Evolutionary conservation across 2,329 filamentous ascomycete genomes (phyloP), one percentile per base, ranked within the genome.

Genomic region (Aspergillus hiratsukae): DNA sequence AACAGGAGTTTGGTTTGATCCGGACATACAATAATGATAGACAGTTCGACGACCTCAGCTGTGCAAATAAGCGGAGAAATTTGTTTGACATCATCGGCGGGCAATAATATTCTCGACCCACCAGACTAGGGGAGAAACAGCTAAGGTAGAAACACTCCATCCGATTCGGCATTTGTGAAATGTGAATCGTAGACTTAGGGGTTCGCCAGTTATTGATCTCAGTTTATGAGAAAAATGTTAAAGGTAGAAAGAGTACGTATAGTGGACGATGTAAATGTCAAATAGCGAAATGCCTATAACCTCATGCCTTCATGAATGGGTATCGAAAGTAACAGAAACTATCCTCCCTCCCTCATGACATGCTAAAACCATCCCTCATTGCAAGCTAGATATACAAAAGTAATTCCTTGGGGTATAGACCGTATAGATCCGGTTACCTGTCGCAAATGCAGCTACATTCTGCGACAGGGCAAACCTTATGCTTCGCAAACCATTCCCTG

Each of bases 401-500:
- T 19, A 23, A 27, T 14, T 27, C 10, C 43, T 27, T 17, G 17
- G 21, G 10, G 14, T 53, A 41, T 17, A 48, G 4, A n/a, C 23
- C 23, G 3, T 2, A 14, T 14, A 31, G 29, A 11, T 35, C 25
- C 2, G 19, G 43, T 69, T 52, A 74, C 46, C 72, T 69, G 65
- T 74, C 72, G 56, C 73, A 76, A 56, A 75, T 70, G 61, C 73
- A 76, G 49, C 62, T 72, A 57, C 73, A 76, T 49, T 75, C 73
- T 5, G 73, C 69, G 19, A 76, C 73, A 1, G 73, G 72, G 59
- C 74, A 76, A 9, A 75, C 67, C 50, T 67, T 70, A 58, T 75
- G 73, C 28, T 64, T 68, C 45, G 58, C 63, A 55, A 87, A 87
- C 85, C 85, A 87, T 58, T 81, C 78, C 61, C 78, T 72, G 10